Evolutionary conservation across 305 asterid genomes (phyloP), one percentile per base, ranked within the genome.

Genomic region (Striga hermonthica): DNA sequence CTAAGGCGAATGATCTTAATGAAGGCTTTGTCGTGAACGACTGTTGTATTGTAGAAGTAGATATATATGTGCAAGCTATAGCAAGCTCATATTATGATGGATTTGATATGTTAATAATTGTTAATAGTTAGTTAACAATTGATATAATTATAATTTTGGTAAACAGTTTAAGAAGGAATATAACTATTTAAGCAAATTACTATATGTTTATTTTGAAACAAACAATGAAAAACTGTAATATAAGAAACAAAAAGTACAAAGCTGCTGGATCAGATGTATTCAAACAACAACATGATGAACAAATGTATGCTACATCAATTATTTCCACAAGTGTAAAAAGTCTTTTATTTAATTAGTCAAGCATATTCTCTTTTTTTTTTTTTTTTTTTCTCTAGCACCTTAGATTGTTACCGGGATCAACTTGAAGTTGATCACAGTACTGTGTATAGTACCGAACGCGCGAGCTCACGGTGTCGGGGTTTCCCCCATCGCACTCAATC

Each of bases 401-500:
- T 41, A 79, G 12, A 43, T 79, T 59, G 8, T 47, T 70, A 22
- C 83, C 83, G 0, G 83, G 83, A 48, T 72, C 78, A 54, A 79
- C 83, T 53, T 62, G 67, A 40, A 79, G 74, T 56, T 75, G 78
- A 40, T 70, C 16, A 22, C 80, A 79, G 9, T 75, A 75, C 6
- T 79, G 54, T 0, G 65, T 79, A 28, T 69, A 79, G 55, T 73
- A 79, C 50, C 52, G 49, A 4, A 79, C 83, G 41, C 83, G 83
- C 41, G 79, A n/a, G 14, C 57, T 64, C 3, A 79, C 83, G 0
- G 79, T 79, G 16, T 12, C 49, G 0, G 79, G 35, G 45, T 75
- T 79, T 0, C 40, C 76, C 10, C 80, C 83, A 31, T 79, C 72
- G 1, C 83, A 79, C 39, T 79, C 83, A 9, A 79, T 72, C 0